Evolutionary conservation across 345 rosid genomes (phyloP).

Genomic region (Euclidium syriacum): DNA sequence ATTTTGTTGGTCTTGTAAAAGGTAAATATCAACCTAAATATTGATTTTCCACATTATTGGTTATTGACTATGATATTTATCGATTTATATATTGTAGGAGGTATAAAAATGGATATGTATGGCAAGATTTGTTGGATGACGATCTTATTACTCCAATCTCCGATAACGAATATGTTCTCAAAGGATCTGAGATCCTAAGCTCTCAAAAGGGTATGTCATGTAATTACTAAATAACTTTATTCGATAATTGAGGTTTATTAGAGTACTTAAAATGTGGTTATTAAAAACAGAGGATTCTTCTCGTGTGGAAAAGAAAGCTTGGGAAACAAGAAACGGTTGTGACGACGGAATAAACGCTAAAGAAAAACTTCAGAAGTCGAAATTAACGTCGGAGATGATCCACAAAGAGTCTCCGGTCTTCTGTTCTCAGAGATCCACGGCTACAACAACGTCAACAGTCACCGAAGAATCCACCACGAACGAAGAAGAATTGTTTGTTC

Average conservation of each 20-base stretch:
- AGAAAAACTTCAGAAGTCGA: constrained; percentile 11
- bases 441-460: constrained; percentile 23
- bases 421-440: constrained; percentile 35
- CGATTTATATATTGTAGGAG: constrained; percentile 35
- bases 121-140: constrained; percentile 75
- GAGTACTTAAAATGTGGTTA: not conserved
- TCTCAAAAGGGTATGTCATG: constrained; percentile 24
- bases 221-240: not conserved
- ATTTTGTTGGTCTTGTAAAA: constrained; percentile 74
- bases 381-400: not conserved
- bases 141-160: constrained; percentile 73
- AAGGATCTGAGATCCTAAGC: constrained; percentile 51
- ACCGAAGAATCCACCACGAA: constrained; percentile 35
- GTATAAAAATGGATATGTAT: constrained; percentile 58
- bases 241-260: not conserved
- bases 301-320: constrained; percentile 15
- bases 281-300: constrained; percentile 22
- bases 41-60: not conserved
- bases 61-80: not conserved
- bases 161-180: constrained; percentile 65
- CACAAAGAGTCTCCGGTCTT: constrained; percentile 32
- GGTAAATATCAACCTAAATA: constrained; percentile 29
- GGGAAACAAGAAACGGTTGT: constrained; percentile 10
- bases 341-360: not conserved
- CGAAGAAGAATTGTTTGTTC: constrained; percentile 20